These are phyloP conservation scores for Aspergillus cavernicola DNA, from an alignment of 495 filamentous ascomycete genomes.

Conservation along the genomic window DNA sequence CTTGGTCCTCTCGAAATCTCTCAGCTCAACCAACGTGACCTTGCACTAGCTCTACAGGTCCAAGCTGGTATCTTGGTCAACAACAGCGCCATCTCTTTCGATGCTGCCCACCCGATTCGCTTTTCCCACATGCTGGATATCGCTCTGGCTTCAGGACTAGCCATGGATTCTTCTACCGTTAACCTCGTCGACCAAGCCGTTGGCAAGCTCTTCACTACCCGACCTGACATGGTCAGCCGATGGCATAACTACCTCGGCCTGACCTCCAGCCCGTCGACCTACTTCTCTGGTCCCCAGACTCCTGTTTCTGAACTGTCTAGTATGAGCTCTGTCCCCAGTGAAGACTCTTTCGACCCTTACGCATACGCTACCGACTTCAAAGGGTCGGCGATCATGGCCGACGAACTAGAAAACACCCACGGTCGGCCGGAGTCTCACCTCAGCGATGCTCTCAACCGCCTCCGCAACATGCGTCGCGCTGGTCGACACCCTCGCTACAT, in stretches of 20 bases:
- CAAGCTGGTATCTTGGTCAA: conserved; percentile 59
- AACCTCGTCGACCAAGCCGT: conserved; percentile 55
- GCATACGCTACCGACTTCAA: conserved; percentile 85
- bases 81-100: conserved; percentile 38
- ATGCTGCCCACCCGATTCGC: conserved; percentile 53
- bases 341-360: conserved; percentile 88
- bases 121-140: conserved; percentile 61
- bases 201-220: conserved; percentile 46
- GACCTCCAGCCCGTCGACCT: conserved; percentile 30
- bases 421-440: conserved; percentile 65
- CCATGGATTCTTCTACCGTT: conserved; percentile 49
- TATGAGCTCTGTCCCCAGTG: conserved; percentile 44
- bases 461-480: conserved; percentile 87
- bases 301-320: conserved; percentile 40
- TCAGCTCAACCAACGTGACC: conserved; percentile 52
- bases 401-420: conserved; percentile 73
- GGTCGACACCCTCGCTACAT: conserved; percentile 92
- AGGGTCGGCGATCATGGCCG: conserved; percentile 83
- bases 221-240: conserved; percentile 53
- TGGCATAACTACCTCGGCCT: conserved; percentile 55
- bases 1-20: conserved; percentile 57
- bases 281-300: conserved; percentile 34
- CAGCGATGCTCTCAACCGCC: conserved; percentile 74
- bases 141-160: conserved; percentile 43
- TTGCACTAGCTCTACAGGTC: conserved; percentile 58